These are phyloP conservation scores for Seminavis robusta DNA, from an alignment of 108 stramenopile genomes.

Conservation along the genomic window DNA sequence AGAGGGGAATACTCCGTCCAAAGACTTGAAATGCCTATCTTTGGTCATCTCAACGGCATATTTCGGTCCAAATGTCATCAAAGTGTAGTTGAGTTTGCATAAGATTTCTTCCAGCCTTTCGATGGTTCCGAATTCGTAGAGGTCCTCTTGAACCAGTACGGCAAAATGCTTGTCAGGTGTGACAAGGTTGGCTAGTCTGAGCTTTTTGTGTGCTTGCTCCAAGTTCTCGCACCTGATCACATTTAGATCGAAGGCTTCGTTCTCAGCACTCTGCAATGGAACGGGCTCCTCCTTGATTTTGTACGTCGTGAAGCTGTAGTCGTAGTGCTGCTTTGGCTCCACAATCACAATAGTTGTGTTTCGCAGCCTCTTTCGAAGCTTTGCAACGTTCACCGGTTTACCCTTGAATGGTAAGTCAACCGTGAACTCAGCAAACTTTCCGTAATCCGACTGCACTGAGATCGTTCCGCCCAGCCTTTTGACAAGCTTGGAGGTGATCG, in stretches of 20 bases:
- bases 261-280: slow-evolving; percentile 5
- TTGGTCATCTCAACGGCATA: slow-evolving; percentile 19
- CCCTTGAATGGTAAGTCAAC: slow-evolving; percentile 30
- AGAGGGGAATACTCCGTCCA: slow-evolving; percentile 16
- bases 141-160: slow-evolving; percentile 20
- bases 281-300: slow-evolving; percentile 9
- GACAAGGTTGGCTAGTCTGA: background rate
- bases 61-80: slow-evolving; percentile 32
- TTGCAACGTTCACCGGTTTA: slow-evolving; percentile 1
- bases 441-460: slow-evolving; percentile 28
- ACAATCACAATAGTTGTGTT: slow-evolving; percentile 14
- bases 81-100: background rate
- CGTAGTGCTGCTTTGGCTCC: slow-evolving; percentile 7
- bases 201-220: slow-evolving; percentile 9
- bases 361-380: slow-evolving; percentile 2
- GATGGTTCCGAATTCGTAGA: slow-evolving; percentile 9
- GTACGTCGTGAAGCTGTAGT: slow-evolving; percentile 1
- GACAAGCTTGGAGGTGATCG: slow-evolving; percentile 44
- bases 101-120: slow-evolving; percentile 1
- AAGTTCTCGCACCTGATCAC: slow-evolving; percentile 1
- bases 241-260: slow-evolving; percentile 3
- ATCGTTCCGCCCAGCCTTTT: slow-evolving; percentile 41
- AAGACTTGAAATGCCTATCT: slow-evolving; percentile 16
- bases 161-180: slow-evolving; percentile 4
- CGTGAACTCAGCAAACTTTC: slow-evolving; percentile 31